Conservation (phyloP, 164 flowering plant species). For the Aristolochia contorta region DNA sequence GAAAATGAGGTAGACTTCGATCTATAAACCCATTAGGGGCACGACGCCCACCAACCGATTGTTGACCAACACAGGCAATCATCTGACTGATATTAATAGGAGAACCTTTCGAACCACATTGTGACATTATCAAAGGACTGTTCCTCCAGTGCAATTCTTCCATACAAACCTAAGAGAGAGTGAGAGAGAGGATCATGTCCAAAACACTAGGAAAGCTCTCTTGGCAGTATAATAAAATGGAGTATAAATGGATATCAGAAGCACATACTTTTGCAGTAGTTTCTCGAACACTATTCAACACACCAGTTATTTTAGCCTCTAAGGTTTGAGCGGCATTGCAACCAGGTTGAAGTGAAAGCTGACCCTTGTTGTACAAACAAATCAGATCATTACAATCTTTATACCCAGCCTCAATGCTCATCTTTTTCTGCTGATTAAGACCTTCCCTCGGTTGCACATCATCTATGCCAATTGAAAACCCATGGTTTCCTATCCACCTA, state of each 20-base stretch:
- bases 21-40: slow-evolving; percentile 91
- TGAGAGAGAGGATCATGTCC: neutral
- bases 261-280: slow-evolving; percentile 45
- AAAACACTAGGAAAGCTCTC: neutral
- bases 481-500: slow-evolving; percentile 99
- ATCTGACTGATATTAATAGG: slow-evolving; percentile 90
- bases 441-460: slow-evolving; percentile 75
- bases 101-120: slow-evolving; percentile 98
- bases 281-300: slow-evolving; percentile 62
- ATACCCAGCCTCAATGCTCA: slow-evolving; percentile 39
- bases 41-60: slow-evolving; percentile 87
- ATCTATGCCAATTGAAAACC: slow-evolving; percentile 95
- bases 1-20: slow-evolving; percentile 94
- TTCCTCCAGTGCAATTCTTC: slow-evolving; percentile 75
- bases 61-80: slow-evolving; percentile 99
- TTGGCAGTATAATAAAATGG: neutral
- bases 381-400: slow-evolving; percentile 45
- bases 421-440: slow-evolving; percentile 32
- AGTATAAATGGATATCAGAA: neutral
- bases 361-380: slow-evolving; percentile 42
- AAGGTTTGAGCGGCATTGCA: slow-evolving; percentile 83
- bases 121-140: slow-evolving; percentile 94
- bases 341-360: slow-evolving; percentile 58
- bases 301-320: slow-evolving; percentile 55
- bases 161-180: slow-evolving; percentile 57